Evolutionary conservation across 306 rosid species (phyloP), one percentile per base, ranked within the genome.

Genomic region (Neltuma alba): DNA sequence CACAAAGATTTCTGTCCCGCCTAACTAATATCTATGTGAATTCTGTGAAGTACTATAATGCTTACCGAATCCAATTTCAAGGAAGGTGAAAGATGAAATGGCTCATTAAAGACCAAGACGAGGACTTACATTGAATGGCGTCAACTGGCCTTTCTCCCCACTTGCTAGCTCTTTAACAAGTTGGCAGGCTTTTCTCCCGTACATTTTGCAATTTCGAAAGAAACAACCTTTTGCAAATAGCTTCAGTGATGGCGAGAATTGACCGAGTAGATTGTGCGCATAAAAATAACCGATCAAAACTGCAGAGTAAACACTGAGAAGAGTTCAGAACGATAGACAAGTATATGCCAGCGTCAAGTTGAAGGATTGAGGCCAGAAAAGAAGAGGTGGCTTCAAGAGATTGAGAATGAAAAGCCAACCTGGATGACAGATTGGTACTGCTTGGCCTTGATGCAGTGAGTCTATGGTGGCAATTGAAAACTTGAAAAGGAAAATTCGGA

Each of bases 181-280:
- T 73, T 88, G 93, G 79, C 88, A 86, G 55, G 90, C 97, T 76
- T 87, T 92, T 84, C 89, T 86, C 33, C 96, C 97, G 62, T 92
- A 92, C 98, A 94, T 94, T 42, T 80, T 86, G 38, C 30, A 72
- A 60, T 27, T 36, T 23, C 64, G 55, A 40, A 52, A 28, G 8
- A 30, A 15, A 11, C 11, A 11, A 9, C 52, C 23, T 52, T 54
- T 36, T 7, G 36, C 37, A 21, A 55, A 55, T 10, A 54, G 40
- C 21, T 54, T 47, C 52, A 62, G 72, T 20, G 34, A 42, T 18
- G 57, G 41, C 66, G n/a, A 27, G 75, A 81, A 21, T 48, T 72
- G 37, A 37, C 72, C 58, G 47, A 72, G 42, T 6, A 72, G 60
- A 80, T 63, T 71, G 38, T 4, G 37, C 40, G 27, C 67, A 38